Evolutionary conservation across 2,329 filamentous ascomycete genomes (phyloP), one percentile per base, ranked within the genome.

Genomic region (Fusarium sp.): DNA sequence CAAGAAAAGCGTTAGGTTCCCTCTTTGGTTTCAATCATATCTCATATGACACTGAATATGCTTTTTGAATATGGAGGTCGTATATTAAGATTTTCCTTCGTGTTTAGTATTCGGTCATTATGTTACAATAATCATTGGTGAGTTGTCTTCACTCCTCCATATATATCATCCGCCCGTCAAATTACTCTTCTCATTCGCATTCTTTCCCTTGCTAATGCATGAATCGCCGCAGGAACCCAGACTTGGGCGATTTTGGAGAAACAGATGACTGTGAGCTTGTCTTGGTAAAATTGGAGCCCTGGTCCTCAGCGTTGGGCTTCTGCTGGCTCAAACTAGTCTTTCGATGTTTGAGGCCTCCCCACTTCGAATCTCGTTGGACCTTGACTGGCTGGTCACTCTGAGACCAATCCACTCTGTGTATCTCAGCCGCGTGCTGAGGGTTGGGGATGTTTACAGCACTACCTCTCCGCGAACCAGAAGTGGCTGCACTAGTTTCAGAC

Each of bases 321-420:
- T 79, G 75, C 45, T 78, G 81, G 59, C 78, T 80, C 59, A 81
- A 72, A 48, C 81, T 81, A 22, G 81, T 83, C 26, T 85, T 79
- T 61, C 82, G 83, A 8, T 82, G 82, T 76, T 82, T 84, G 60
- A 90, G 77, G 22, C 83, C 83, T 44, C 39, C 71, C 85, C 87
- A 88, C 51, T 85, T 83, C 1, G 87, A 88, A 42, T 87, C 86
- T 44, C 82, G 82, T 74, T 84, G 87, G 44, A 63, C 53, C 48
- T 73, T 69, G 41, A 69, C 61, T 11, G 69, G 51, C 59, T 90
- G 87, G 70, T 90, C 89, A 74, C 84, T 87, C 77, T 91, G 89
- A 36, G 87, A 87, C 89, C 89, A 91, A 78, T 91, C 88, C 63
- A 87, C 85, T 38, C 85, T 82, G 73, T 84, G 83, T 62, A 84